Evolutionary conservation across 2,329 filamentous ascomycete species (phyloP).

Genomic region (Talaromyces islandicus): DNA sequence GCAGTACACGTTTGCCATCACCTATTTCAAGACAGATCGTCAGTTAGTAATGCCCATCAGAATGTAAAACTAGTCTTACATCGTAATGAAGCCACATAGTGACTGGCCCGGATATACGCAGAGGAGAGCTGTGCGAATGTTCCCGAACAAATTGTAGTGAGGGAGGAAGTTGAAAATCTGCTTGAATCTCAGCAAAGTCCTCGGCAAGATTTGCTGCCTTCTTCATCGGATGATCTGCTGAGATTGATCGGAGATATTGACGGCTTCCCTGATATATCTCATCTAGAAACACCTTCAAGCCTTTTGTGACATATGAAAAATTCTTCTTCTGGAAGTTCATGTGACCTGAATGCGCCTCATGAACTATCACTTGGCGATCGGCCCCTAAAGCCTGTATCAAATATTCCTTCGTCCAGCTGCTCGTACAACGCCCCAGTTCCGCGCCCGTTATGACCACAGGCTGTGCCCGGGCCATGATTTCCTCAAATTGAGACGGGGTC

Average conservation of each 20-base stretch:
- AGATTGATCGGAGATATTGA: constrained; percentile 75
- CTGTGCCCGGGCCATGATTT: constrained; percentile 51
- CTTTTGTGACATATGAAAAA: constrained; percentile 66
- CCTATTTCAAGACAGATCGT: constrained; percentile 38
- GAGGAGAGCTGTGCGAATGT: constrained; percentile 69
- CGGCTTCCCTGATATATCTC: constrained; percentile 54
- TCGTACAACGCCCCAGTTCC: constrained; percentile 61
- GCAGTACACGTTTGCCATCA: constrained; percentile 81
- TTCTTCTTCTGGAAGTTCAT: constrained; percentile 85
- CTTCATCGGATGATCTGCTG: constrained; percentile 60
- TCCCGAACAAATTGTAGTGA: constrained; percentile 54
- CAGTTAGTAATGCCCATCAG: background rate
- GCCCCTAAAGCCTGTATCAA: constrained; percentile 57
- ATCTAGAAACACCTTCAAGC: constrained; percentile 62
- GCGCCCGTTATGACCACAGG: constrained; percentile 62
- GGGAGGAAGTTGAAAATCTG: constrained; percentile 64
- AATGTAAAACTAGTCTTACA: constrained; percentile 34
- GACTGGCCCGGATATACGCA: constrained; percentile 72
- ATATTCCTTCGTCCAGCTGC: constrained; percentile 64
- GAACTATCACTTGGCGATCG: constrained; percentile 64
- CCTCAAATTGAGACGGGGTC: constrained; percentile 53
- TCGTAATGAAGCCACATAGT: constrained; percentile 91
- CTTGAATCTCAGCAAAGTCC: constrained; percentile 65
- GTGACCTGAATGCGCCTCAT: constrained; percentile 57
- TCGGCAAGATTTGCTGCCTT: constrained; percentile 61